Evolutionary conservation across 208 protist species (phyloP), one percentile per base, ranked within the genome.

Genomic region (Tritrichomonas foetus): DNA sequence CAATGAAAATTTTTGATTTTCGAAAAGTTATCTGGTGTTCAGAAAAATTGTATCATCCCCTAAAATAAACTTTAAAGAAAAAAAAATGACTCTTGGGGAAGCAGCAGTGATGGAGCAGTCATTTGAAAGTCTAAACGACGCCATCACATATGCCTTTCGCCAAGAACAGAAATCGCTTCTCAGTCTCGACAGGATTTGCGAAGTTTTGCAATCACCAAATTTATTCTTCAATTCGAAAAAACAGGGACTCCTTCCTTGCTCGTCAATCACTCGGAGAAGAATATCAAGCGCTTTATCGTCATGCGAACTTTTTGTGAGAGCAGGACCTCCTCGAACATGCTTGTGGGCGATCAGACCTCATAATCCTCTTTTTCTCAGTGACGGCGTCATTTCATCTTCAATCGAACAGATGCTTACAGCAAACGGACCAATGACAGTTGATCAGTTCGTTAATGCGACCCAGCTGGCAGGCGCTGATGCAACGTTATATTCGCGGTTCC

Each of bases 391-490:
- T 14, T 44, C 47, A 39, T 20, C 78, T 33, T 89, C 78, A 57
- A 89, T 89, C 39, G 78, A 89, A 61, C 78, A 89, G 36, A 89
- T 89, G 78, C 47, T 89, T 57, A 89, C 78, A 53, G 16, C 78
- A 0, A 89, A 89, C 33, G 78, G 78, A 22, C 78, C 78, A 53
- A 89, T 89, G 78, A 89, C 78, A 89, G n/a, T 47, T 36, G 78
- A 89, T 47, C 78, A 89, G 36, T 89, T 89, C 57, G 47, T 89
- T 22, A 36, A 89, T 47, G 39, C 47, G 20, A 89, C 78, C 14
- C n/a, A 89, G 33, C 57, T 89, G 57, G 39, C 41, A 20, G 78
- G 78, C 39, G 78, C 78, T 27, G 41, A 89, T 57, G 44, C 25
- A 33, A 44, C 13, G 13, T 89, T 89, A 57, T 89, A 44, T 50